Percentiles rank a stretch among this genome's conserved stretches.
Evolutionary conservation across 2,329 filamentous ascomycete genomes (phyloP).

Genomic region (Myriosclerotinia duriaeana): DNA sequence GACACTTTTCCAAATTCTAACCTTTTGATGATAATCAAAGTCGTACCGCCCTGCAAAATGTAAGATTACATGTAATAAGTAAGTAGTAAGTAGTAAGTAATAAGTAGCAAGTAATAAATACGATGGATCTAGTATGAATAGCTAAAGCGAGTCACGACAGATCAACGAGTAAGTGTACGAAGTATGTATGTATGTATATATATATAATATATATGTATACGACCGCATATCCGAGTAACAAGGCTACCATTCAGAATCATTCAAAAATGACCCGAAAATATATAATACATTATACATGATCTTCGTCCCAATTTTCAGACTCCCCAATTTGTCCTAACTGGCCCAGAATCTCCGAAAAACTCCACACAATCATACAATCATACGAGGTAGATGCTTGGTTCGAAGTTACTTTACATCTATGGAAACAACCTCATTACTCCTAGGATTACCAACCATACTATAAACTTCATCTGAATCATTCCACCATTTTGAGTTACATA

Average conservation of each 20-base stretch:
- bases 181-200: neutral
- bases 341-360: constrained; percentile 1
- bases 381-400: constrained; percentile 12
- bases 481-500: neutral
- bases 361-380: neutral
- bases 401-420: neutral
- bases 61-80: neutral
- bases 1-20: neutral
- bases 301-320: neutral
- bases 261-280: constrained; percentile 11
- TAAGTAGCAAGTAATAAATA: no score
- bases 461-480: neutral
- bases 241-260: constrained; percentile 5
- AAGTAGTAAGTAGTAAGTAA: no score
- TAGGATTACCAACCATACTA: constrained; percentile 1
- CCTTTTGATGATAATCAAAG: neutral
- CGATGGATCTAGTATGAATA: neutral
- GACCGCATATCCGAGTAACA: constrained; percentile 18
- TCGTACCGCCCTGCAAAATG: neutral
- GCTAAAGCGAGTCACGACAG: constrained; percentile 3
- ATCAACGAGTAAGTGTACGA: constrained; percentile 9
- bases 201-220: neutral
- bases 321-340: neutral
- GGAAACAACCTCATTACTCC: constrained; percentile 1
- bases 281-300: constrained; percentile 7